Evolutionary conservation across 306 rosid genomes (phyloP), one percentile per base, ranked within the genome.

Genomic region (Begonia peltatifolia): DNA sequence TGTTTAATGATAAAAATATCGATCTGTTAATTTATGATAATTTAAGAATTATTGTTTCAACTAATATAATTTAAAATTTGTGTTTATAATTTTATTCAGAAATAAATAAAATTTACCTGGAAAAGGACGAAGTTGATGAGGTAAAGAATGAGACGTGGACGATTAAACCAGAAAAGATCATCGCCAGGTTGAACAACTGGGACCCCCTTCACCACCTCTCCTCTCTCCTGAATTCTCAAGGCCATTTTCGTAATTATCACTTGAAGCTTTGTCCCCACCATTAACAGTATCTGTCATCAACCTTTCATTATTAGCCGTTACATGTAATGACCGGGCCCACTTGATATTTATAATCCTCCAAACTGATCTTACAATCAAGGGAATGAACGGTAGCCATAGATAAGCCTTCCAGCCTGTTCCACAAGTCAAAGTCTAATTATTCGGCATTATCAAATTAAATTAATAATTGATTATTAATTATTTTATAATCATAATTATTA

Each of bases 181-280:
- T 89, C 97, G 7, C 94, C 94, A 1, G 73, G 94, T 25, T 85
- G 78, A 10, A 89, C 97, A 53, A 82, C 79, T 0, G 87, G 95
- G 18, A 69, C 71, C 0, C 97, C 97, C 74, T 72, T 80, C 9
- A 89, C 77, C 5, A 89, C 87, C 47, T 72, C 93, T 69, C 97
- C 97, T 59, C 95, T 72, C 62, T 78, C 76, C 16, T 72, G 66
- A 16, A 85, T 80, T 59, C 80, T 64, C 4, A 82, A 72, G 5
- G 85, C 97, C 97, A 89, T 89, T 42, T 82, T 73, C 16, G 97
- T 85, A 70, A 89, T 80, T 12, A 89, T 84, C 66, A 82, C 92
- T 16, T 90, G 95, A 41, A 90, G 67, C 70, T 90, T 85, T 11
- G 87, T 85, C 25, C 97, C 97, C n/a, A 90, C 83, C 61, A 85